Conservation (phyloP, 768 basidiomycete species). For the Tulasnella sp. region DNA sequence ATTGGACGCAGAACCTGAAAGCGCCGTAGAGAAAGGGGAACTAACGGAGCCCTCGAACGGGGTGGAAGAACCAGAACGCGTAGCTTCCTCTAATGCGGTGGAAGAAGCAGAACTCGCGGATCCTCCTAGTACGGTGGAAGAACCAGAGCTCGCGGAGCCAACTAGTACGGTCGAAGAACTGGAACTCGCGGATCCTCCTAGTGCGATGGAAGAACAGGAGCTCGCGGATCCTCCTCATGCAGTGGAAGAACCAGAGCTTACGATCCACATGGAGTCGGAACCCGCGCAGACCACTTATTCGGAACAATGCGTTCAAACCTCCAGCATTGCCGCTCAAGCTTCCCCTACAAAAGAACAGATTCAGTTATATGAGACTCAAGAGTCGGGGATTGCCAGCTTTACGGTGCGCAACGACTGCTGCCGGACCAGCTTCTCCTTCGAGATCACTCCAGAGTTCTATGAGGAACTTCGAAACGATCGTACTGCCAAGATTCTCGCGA, state of each 20-base stretch:
- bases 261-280: not conserved
- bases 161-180: not conserved
- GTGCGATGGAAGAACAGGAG: not conserved
- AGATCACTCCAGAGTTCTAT: not conserved
- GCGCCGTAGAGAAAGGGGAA: not conserved
- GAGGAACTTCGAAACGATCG: not conserved
- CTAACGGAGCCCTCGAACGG: too few relatives aligned
- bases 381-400: not conserved
- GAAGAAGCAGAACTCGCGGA: not conserved
- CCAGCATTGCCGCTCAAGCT: not conserved
- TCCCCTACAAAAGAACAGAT: not conserved
- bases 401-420: not conserved
- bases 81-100: too few relatives aligned
- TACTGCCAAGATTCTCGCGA: not conserved
- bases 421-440: not conserved
- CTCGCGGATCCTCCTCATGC: not conserved
- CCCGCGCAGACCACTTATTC: not conserved
- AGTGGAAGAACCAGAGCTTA: not conserved
- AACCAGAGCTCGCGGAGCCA: too few relatives aligned
- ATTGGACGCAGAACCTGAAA: too few relatives aligned
- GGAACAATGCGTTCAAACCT: not conserved
- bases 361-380: not conserved
- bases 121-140: too few relatives aligned
- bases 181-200: not conserved
- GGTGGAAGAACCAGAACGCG: too few relatives aligned